Evolutionary conservation across 768 basidiomycete species (phyloP).

Genomic region (Auricularia heimuer): DNA sequence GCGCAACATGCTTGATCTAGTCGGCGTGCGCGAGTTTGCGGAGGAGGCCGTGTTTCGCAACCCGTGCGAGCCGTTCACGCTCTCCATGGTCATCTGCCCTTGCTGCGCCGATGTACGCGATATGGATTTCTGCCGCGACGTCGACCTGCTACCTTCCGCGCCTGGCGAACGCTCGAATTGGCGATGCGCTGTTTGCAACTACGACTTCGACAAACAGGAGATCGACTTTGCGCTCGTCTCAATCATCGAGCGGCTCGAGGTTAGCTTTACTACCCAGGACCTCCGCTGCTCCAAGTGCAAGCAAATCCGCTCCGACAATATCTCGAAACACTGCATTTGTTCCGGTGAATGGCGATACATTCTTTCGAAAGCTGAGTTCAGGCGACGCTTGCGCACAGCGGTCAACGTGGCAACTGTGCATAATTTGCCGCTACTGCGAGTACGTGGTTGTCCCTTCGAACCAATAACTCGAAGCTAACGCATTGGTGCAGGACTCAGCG

Average conservation of each 20-base stretch:
- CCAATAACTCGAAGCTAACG: neutral
- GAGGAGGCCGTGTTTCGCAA: slow-evolving; percentile 79
- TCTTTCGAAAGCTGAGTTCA: slow-evolving; percentile 59
- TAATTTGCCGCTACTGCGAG: slow-evolving; percentile 57
- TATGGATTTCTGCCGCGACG: slow-evolving; percentile 93
- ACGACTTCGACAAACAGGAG: slow-evolving; percentile 78
- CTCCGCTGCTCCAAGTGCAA: slow-evolving; percentile 81
- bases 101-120: slow-evolving; percentile 79
- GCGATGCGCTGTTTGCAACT: slow-evolving; percentile 62
- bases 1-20: slow-evolving; percentile 79
- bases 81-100: slow-evolving; percentile 80
- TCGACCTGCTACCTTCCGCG: slow-evolving; percentile 58
- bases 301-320: slow-evolving; percentile 82
- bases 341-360: slow-evolving; percentile 76
- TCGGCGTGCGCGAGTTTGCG: slow-evolving; percentile 81
- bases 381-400: slow-evolving; percentile 66
- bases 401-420: slow-evolving; percentile 75
- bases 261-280: slow-evolving; percentile 80
- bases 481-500: neutral
- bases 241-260: slow-evolving; percentile 57
- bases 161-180: slow-evolving; percentile 44
- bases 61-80: slow-evolving; percentile 79
- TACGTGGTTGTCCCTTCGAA: slow-evolving; percentile 19
- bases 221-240: slow-evolving; percentile 86
- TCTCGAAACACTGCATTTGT: slow-evolving; percentile 77